A percentile compares a stretch with the other conserved stretches of the same genome.
phyloP scores from a whole-genome alignment of 306 rosid species.

The Acacia acuminata region DNA sequence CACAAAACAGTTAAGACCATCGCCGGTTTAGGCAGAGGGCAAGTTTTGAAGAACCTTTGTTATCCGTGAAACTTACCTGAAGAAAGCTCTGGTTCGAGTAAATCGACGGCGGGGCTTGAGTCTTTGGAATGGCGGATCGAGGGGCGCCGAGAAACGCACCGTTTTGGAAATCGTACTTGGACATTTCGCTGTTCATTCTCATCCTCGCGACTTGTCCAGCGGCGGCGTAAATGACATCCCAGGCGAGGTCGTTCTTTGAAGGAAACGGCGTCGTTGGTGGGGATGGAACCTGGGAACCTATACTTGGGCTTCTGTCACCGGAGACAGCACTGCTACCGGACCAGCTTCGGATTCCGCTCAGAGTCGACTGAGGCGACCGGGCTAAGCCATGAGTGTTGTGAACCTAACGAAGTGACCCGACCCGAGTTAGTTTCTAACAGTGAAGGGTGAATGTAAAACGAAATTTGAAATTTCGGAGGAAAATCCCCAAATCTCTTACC shows the following conservation, averaged over 20 bases:
- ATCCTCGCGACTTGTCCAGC: conserved; percentile 85
- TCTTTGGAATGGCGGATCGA: conserved; percentile 13
- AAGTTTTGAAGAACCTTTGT: neutral
- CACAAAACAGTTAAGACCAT: neutral
- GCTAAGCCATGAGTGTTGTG: conserved; percentile 39
- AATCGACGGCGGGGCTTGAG: conserved; percentile 9
- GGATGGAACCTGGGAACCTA: conserved; percentile 66
- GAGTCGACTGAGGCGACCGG: conserved; percentile 84
- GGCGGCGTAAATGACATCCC: conserved; percentile 77
- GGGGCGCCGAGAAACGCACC: conserved; percentile 39
- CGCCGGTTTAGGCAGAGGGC: neutral
- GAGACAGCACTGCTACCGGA: conserved; percentile 55
- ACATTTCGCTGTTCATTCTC: conserved; percentile 46
- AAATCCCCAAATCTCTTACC: conserved; percentile 33
- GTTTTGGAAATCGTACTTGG: conserved; percentile 29
- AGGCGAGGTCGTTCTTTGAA: conserved; percentile 46
- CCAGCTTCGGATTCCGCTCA: conserved; percentile 77
- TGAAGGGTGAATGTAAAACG: neutral
- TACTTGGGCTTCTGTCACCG: conserved; percentile 71
- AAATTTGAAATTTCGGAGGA: neutral
- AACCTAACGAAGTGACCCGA: neutral
- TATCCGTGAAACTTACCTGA: conserved; percentile 24
- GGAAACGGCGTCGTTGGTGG: conserved; percentile 71
- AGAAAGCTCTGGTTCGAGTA: conserved; percentile 34
- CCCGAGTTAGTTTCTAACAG: neutral